These are phyloP conservation scores for Backusella australiensis DNA, from an alignment of 192 early-diverging fungal species.

Conservation along the genomic window DNA sequence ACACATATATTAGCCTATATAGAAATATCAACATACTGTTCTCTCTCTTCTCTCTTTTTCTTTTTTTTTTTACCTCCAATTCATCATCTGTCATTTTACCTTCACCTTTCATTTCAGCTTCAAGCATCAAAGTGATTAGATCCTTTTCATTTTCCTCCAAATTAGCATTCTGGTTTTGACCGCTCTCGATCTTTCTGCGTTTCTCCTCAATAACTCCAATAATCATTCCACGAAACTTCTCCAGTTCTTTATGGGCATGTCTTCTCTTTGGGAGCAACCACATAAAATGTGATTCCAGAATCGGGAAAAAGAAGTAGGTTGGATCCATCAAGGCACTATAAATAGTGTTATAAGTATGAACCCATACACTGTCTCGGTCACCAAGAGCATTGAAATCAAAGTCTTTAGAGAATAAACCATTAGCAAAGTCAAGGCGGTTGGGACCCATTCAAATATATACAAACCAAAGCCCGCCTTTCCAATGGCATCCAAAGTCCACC, in stretches of 20 bases:
- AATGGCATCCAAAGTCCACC: not conserved
- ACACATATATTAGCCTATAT: not conserved
- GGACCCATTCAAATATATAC: not conserved
- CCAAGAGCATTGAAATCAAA: constrained; percentile 9
- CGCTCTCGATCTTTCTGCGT: not conserved
- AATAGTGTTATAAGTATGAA: not conserved
- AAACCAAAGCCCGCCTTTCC: not conserved
- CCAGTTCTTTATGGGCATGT: not conserved
- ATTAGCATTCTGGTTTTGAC: not conserved
- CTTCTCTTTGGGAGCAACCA: not conserved
- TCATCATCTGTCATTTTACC: not conserved
- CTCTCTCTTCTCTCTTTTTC: not conserved
- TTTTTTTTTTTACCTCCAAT: not conserved
- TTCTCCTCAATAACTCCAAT: not conserved
- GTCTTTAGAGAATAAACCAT: not conserved
- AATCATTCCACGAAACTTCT: not conserved
- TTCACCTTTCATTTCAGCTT: not conserved
- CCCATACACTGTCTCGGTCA: not conserved
- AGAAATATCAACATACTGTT: too few species aligned
- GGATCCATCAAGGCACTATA: not conserved
- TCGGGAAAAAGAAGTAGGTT: not conserved
- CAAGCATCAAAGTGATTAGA: not conserved
- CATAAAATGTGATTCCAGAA: not conserved
- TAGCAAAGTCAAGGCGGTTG: not conserved
- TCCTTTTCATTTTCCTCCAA: not conserved